Evolutionary conservation across 1,139 yeast species (phyloP).

Genomic region (Yamadazyma buinensis): DNA sequence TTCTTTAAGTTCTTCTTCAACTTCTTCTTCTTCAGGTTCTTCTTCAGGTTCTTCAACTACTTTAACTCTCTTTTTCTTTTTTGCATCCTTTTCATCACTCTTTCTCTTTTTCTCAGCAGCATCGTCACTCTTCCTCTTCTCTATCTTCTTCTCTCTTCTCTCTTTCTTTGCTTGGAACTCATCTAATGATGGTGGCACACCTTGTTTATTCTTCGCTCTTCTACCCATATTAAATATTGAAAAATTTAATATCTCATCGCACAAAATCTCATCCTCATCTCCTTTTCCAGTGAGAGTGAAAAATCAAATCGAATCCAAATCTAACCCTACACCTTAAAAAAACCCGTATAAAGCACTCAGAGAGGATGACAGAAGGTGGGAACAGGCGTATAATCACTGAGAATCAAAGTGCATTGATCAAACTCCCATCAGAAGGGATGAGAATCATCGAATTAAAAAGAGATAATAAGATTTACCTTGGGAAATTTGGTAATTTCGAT

Average conservation of each 20-base stretch:
- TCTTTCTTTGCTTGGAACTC: slow-evolving; percentile 66
- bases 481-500: slow-evolving; percentile 85
- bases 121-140: slow-evolving; percentile 25
- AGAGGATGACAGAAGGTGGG: no score
- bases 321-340: no score
- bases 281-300: no score
- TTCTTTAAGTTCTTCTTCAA: slow-evolving; percentile 51
- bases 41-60: slow-evolving; percentile 8
- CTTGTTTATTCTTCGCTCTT: slow-evolving; percentile 87
- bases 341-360: no score
- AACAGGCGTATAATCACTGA: slow-evolving; percentile 15
- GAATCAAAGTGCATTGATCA: slow-evolving; percentile 60
- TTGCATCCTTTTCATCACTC: slow-evolving; percentile 16
- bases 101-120: slow-evolving; percentile 26
- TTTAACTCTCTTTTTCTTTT: slow-evolving; percentile 17
- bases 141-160: slow-evolving; percentile 39
- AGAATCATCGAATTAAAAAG: slow-evolving; percentile 64
- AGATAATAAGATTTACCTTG: slow-evolving; percentile 63
- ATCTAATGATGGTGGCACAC: slow-evolving; percentile 81
- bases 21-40: slow-evolving; percentile 23
- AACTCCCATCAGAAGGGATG: slow-evolving; percentile 77
- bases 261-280: neutral
- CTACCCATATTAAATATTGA: slow-evolving; percentile 82
- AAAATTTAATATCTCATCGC: slow-evolving; percentile 8
- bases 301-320: no score